Evolutionary conservation across 768 basidiomycete genomes (phyloP).

Genomic region (Lactarius tabidus): DNA sequence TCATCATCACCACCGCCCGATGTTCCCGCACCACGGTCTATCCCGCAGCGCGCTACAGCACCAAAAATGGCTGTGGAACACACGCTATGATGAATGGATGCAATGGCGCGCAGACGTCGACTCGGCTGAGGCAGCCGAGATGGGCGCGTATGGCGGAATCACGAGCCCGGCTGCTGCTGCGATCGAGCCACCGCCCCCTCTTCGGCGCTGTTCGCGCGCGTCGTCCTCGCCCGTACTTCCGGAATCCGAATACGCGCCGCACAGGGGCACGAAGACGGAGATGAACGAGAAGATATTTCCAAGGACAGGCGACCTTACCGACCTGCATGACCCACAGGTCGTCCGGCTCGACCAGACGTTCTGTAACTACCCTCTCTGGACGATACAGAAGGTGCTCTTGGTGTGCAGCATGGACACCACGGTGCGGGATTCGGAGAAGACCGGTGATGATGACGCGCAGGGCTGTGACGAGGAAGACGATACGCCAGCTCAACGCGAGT

Average conservation of each 20-base stretch:
- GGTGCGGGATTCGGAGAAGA: background rate
- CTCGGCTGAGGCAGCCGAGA: conserved; percentile 18
- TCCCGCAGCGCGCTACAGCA: conserved; percentile 58
- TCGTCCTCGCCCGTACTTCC: conserved; percentile 3
- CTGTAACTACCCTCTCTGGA: conserved; percentile 55
- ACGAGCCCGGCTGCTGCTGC: background rate
- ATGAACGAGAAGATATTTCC: conserved; percentile 41
- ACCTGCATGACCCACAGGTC: conserved; percentile 55
- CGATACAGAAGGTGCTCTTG: conserved; percentile 63
- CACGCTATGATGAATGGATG: conserved; percentile 50
- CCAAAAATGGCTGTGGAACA: conserved; percentile 59
- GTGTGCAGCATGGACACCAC: conserved; percentile 47
- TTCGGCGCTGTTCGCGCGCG: conserved; percentile 4
- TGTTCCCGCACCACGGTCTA: conserved; percentile 49
- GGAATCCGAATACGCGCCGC: background rate
- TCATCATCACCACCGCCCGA: background rate
- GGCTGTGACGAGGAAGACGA: no score
- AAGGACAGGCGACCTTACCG: conserved; percentile 57
- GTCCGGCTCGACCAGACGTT: conserved; percentile 58
- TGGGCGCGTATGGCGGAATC: conserved; percentile 28
- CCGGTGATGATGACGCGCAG: background rate
- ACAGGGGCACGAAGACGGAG: conserved; percentile 16
- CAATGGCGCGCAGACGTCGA: conserved; percentile 32
- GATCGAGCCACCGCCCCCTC: conserved; percentile 12
- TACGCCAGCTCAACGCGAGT: background rate